Conservation (phyloP, 345 rosid species). For the Rhizophora apiculata region DNA sequence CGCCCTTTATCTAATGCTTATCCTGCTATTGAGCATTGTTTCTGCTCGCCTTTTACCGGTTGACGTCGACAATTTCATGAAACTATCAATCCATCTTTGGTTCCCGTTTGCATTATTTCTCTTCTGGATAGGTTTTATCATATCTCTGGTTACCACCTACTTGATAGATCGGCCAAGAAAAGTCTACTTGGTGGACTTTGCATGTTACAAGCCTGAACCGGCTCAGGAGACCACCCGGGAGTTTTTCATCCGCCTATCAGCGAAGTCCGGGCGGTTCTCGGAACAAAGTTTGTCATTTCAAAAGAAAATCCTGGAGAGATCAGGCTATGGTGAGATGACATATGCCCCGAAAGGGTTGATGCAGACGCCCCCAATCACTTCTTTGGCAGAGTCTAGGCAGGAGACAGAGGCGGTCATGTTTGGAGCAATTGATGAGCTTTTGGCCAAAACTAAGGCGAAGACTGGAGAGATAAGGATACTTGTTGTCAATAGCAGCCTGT, state of each 20-base stretch:
- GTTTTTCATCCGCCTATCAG: not conserved
- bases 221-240: not conserved
- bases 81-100: not conserved
- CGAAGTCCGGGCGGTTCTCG: not conserved
- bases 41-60: slow-evolving; percentile 3
- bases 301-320: slow-evolving; percentile 17
- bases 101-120: not conserved
- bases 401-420: slow-evolving; percentile 20
- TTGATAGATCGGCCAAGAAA: slow-evolving; percentile 6
- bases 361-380: not conserved
- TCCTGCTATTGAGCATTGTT: not conserved
- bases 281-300: slow-evolving; percentile 17
- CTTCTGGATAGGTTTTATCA: not conserved
- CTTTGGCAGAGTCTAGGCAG: slow-evolving; percentile 2
- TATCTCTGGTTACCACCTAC: not conserved
- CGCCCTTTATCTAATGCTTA: slow-evolving; percentile 14
- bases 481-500: slow-evolving; percentile 25
- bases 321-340: slow-evolving; percentile 20
- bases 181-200: slow-evolving; percentile 21
- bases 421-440: slow-evolving; percentile 22
- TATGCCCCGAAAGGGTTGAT: slow-evolving; percentile 11
- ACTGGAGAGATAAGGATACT: slow-evolving; percentile 20
- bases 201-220: slow-evolving; percentile 23
- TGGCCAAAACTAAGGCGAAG: slow-evolving; percentile 13
- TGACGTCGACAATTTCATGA: not conserved